Evolutionary conservation across 2,329 filamentous ascomycete genomes (phyloP).

Genomic region (Biscogniauxia mediterranea): DNA sequence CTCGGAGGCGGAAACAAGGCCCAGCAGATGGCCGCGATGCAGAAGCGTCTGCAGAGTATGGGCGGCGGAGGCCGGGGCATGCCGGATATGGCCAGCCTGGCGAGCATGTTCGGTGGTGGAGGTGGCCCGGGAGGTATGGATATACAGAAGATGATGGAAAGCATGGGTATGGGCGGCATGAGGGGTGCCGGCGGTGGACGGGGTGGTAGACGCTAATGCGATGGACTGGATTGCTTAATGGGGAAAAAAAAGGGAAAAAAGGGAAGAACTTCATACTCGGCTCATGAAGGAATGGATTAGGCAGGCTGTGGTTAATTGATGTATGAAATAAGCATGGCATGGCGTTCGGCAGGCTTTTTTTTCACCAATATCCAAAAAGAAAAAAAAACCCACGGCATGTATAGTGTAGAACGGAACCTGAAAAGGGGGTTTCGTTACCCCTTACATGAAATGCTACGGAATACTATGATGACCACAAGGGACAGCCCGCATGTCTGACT

Average conservation of each 20-base stretch:
- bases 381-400: neutral
- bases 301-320: conserved; percentile 3
- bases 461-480: neutral
- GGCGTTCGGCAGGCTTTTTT: conserved; percentile 23
- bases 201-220: conserved; percentile 28
- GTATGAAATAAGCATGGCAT: conserved; percentile 21
- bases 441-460: neutral
- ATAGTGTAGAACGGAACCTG: neutral
- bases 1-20: conserved; percentile 90
- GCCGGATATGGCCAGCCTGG: conserved; percentile 81
- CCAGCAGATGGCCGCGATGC: conserved; percentile 94
- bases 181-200: conserved; percentile 41
- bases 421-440: neutral
- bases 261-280: conserved; percentile 5
- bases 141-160: conserved; percentile 78
- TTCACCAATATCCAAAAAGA: conserved; percentile 6
- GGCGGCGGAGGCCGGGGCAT: conserved; percentile 68
- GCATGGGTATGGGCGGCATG: conserved; percentile 64
- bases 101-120: conserved; percentile 85
- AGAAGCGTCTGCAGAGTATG: conserved; percentile 92
- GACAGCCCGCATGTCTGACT: neutral
- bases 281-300: conserved; percentile 12
- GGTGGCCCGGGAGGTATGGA: conserved; percentile 64
- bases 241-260: neutral
- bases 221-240: conserved; percentile 1